Base-by-base conservation (phyloP, 176 grass and related monocot species). In the Alloteropsis semialata region DNA sequence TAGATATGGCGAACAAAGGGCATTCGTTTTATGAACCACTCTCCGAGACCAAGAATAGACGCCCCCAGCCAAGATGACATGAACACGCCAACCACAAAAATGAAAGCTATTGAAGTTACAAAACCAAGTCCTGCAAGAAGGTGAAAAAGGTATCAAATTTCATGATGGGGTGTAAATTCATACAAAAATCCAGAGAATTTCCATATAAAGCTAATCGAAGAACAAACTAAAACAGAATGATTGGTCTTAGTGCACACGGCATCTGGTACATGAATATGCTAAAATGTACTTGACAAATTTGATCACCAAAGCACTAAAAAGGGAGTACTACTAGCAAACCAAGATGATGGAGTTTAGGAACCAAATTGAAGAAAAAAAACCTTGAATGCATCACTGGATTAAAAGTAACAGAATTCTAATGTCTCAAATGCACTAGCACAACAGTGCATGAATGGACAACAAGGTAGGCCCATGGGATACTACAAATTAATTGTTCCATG, bases 1-100 rank as follows among this genome's bases (percentile, higher is more conserved):
- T 96, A 96, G 44, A 96, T 91, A 86, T 96, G 94, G 38, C 88
- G 84, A 73, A 96, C 76, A 63, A 96, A 93, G 60, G 94, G 94
- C 94, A 96, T 96, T 79, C 67, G 28, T 57, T 96, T 93, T 83
- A 93, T 96, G 75, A 96, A 89, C 91, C 91, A 96, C 72, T 96
- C 94, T 80, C 94, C 88, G 6, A 96, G 88, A 48, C 81, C 68
- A 54, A 96, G 94, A 76, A 93, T 59, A 67, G 94, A 96, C 21
- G 88, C 46, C 17, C 94, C 94, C 28, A 93, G 18, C 94, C 94
- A 96, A 55, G 91, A 96, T 70, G 94, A 96, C 91, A 93, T 96
- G 80, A 96, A 96, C 34, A 96, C 84, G 57, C 94, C 94, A 77
- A 93, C 86, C 77, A 96, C 80, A 65, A 96, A 96, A 78, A 96